Base-by-base conservation (phyloP, 75 land plant genomes). In the Pinus tabuliformis region DNA sequence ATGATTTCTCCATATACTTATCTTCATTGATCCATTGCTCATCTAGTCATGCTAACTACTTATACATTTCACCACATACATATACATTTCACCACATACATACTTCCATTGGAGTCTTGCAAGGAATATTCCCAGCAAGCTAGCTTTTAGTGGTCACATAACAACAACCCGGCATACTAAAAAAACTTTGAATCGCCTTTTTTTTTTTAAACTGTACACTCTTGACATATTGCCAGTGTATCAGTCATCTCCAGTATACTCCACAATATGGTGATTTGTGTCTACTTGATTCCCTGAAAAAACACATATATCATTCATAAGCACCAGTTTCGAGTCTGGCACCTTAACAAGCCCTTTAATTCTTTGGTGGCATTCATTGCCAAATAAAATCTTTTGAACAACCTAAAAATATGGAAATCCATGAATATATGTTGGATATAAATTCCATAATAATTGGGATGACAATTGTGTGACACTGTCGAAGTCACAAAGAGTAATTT, bases 401-500 rank as follows among this genome's bases (percentile, higher is more conserved):
- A 39, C 36, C 12, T 2, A 66, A 20, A 17, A n/a, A 39, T n/a
- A 5, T 36, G 49, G 6, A 15, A 39, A 20, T 17, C 18, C 18
- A 3, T 36, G 37, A 39, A 42, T 0, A 42, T 42, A 42, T 42
- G 5, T 42, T 42, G 45, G 6, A 4, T 6, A 42, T 4, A 42
- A 42, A 42, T 6, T 8, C 49, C 49, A 45, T 45, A 7, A 6
- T 45, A 45, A 45, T 8, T 45, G 49, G 49, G 8, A 45, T 6
- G 49, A 45, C 49, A 45, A 45, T 0, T 45, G 49, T 45, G 7
- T 45, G 49, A 6, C 49, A 45, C 0, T 5, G 49, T 45, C 0
- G 92, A 75, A 92, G 92, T 98, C 94, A 84, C 73, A 83, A 22
- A n/a, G 13, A 74, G 6, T 39, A 21, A 39, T 68, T 18, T 3